A percentile compares a stretch with the other conserved stretches of the same genome.
phyloP scores from a whole-genome alignment of 768 basidiomycete genomes.

The Xerocomellus amylosporus region DNA sequence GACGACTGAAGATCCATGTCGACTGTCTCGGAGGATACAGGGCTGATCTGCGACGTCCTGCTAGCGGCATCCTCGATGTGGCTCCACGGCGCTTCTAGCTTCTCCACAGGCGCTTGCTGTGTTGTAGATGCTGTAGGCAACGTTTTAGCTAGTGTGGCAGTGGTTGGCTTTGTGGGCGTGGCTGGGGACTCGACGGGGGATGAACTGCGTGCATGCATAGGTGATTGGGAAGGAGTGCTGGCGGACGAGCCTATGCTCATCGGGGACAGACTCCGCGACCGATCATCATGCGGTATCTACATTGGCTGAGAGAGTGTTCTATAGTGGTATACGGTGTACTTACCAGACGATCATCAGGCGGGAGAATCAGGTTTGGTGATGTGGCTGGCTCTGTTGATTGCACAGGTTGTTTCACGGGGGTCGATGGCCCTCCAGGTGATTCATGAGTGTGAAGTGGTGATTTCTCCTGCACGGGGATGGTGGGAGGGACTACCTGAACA shows the following conservation, averaged over 20 bases:
- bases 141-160: slow-evolving; percentile 6
- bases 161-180: slow-evolving; percentile 7
- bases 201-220: slow-evolving; percentile 2
- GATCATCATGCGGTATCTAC: slow-evolving; percentile 31
- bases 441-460: slow-evolving; percentile 1
- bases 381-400: not conserved
- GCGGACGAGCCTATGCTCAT: slow-evolving; percentile 58
- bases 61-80: slow-evolving; percentile 28
- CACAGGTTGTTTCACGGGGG: slow-evolving; percentile 10
- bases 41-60: slow-evolving; percentile 28
- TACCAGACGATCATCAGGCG: slow-evolving; percentile 21
- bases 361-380: slow-evolving; percentile 15
- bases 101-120: slow-evolving; percentile 19
- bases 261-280: slow-evolving; percentile 52
- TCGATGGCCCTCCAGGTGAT: slow-evolving; percentile 7
- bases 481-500: slow-evolving; percentile 35
- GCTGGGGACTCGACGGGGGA: not conserved
- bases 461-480: slow-evolving; percentile 14
- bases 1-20: slow-evolving; percentile 37
- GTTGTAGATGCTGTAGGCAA: slow-evolving; percentile 12
- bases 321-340: slow-evolving; percentile 10
- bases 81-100: slow-evolving; percentile 14
- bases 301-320: slow-evolving; percentile 22
- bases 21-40: slow-evolving; percentile 33
- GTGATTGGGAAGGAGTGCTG: slow-evolving; percentile 36